Conservation (phyloP, 306 rosid species). For the Sechiopsis laciniata region DNA sequence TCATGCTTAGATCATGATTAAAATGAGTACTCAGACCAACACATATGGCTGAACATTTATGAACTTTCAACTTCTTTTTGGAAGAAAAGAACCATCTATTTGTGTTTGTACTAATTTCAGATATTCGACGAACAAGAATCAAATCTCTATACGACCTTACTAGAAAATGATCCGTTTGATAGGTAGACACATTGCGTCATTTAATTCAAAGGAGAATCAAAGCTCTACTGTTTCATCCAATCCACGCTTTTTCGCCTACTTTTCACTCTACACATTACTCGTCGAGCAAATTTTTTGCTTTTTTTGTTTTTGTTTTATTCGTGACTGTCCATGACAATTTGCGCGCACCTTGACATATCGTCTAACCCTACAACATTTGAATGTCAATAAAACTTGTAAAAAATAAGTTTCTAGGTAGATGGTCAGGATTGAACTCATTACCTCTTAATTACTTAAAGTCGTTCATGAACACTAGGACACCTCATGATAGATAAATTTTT, state of each 20-base stretch:
- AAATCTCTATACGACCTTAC: background rate
- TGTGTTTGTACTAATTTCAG: background rate
- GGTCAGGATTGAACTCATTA: too few species aligned
- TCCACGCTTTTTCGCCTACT: background rate
- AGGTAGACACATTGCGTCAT: too few species aligned
- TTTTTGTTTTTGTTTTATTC: too few species aligned
- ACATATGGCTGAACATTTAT: slow-evolving; percentile 77
- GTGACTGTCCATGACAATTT: too few species aligned
- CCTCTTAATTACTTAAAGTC: too few species aligned
- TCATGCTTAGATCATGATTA: slow-evolving; percentile 80
- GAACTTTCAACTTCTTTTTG: background rate
- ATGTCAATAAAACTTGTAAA: too few species aligned
- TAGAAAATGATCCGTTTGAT: too few species aligned
- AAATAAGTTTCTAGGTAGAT: too few species aligned
- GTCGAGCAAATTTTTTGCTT: background rate
- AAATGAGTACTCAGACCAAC: slow-evolving; percentile 64
- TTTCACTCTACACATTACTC: background rate
- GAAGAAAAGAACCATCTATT: background rate
- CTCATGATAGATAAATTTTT: too few species aligned
- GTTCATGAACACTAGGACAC: too few species aligned
- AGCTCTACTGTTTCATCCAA: background rate
- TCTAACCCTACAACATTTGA: too few species aligned
- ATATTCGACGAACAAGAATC: background rate
- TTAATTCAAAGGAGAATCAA: background rate
- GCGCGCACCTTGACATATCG: too few species aligned